phyloP scores from a whole-genome alignment of 495 filamentous ascomycete species.

The Talaromyces ruber region DNA sequence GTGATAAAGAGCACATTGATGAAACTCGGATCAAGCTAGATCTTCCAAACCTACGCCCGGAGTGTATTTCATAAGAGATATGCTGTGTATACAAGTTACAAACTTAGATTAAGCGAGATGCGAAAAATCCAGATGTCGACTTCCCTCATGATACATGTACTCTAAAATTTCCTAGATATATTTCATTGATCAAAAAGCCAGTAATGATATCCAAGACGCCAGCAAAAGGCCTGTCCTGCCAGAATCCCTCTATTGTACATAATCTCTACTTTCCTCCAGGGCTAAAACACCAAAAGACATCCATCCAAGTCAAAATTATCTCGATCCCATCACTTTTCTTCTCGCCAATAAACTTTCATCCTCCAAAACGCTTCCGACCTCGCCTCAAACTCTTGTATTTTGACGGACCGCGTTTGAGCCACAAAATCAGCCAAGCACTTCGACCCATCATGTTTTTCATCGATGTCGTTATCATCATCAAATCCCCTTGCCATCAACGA shows the following conservation, averaged over 20 bases:
- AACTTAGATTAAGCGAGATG: no score
- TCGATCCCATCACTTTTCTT: neutral
- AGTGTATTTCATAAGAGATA: neutral
- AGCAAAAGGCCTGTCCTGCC: neutral
- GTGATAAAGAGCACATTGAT: neutral
- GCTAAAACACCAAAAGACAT: neutral
- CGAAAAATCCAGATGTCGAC: no score
- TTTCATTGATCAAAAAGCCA: neutral
- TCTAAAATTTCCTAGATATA: no score
- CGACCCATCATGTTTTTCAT: slow-evolving; percentile 5
- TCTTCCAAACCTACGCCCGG: neutral
- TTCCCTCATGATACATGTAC: no score
- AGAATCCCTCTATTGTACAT: neutral
- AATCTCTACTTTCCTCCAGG: neutral
- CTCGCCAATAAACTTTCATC: slow-evolving; percentile 29
- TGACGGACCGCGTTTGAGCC: slow-evolving; percentile 13
- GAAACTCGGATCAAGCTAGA: neutral
- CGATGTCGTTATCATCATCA: neutral
- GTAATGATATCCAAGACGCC: neutral
- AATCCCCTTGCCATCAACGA: neutral
- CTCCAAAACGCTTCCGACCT: slow-evolving; percentile 36
- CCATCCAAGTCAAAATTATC: neutral
- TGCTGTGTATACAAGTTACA: no score
- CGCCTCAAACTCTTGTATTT: slow-evolving; percentile 24
- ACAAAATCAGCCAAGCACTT: slow-evolving; percentile 15